Evolutionary conservation across 176 grass and related monocot species (phyloP), one percentile per base, ranked within the genome.

Genomic region (Neostapfia colusana): DNA sequence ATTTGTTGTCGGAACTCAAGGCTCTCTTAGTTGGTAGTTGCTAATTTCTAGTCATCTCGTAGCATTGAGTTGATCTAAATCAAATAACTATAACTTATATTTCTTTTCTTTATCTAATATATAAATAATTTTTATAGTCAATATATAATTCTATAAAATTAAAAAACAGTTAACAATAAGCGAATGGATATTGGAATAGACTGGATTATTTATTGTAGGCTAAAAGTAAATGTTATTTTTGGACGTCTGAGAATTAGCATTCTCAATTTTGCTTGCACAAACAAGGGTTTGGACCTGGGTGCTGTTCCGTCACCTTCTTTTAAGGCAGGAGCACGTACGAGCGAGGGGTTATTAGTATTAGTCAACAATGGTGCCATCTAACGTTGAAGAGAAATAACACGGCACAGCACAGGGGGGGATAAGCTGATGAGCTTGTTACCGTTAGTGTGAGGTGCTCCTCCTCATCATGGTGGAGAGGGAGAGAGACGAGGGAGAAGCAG

Each of bases 401-500:
- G 31, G 48, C 59, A 82, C 13, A 27, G 16, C 49, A 58, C 38
- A 28, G 54, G 49, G 3, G 67, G 28, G 38, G 51, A 54, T n/a
- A 43, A 24, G 10, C 63, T 63, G 45, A 8, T 36, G 56, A 74
- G 58, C 12, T 60, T 73, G 24, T 18, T 58, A 58, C 53, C 53
- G 34, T 45, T 18, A 55, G 67, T 2, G 7, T 46, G 40, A 55
- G 21, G 43, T 4, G n/a, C n/a, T n/a, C n/a, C n/a, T n/a, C n/a
- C n/a, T n/a, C n/a, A n/a, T n/a, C n/a, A n/a, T n/a, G 86, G 86
- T 84, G 63, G 76, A 88, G 75, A 74, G 25, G 80, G 54, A 63
- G 54, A 84, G 56, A 10, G 64, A 61, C 17, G 81, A 55, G 35
- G 76, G 36, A 27, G 86, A 39, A 38, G 77, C 20, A 72, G 68